Percentiles rank a stretch among this genome's conserved stretches.
phyloP scores from a whole-genome alignment of 2,329 filamentous ascomycete species.

The Fusarium mangiferae region DNA sequence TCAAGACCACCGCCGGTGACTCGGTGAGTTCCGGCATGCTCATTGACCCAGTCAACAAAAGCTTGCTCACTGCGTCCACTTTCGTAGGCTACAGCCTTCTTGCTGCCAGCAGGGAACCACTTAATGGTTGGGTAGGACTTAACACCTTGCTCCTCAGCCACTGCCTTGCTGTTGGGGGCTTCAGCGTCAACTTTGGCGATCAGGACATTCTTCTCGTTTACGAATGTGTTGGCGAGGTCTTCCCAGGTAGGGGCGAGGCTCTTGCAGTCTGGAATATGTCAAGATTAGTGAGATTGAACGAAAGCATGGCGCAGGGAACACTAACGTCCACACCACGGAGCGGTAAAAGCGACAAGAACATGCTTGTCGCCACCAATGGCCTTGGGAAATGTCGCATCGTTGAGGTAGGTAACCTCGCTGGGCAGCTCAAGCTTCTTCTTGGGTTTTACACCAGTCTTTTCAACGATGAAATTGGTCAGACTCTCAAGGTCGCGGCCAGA shows the following conservation, averaged over 20 bases:
- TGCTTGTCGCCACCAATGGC: conserved; percentile 86
- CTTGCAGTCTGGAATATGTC: conserved; percentile 83
- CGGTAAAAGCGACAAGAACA: conserved; percentile 95
- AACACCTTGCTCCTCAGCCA: conserved; percentile 80
- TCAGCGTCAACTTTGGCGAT: conserved; percentile 98
- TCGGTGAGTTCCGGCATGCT: conserved; percentile 88
- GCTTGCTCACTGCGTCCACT: conserved; percentile 81
- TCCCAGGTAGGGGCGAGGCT: conserved; percentile 91
- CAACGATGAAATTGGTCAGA: conserved; percentile 79
- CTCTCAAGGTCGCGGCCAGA: conserved; percentile 89
- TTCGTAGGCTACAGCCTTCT: conserved; percentile 75
- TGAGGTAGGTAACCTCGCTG: conserved; percentile 82
- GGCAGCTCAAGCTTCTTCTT: conserved; percentile 79
- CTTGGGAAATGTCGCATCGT: conserved; percentile 80
- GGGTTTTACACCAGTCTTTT: conserved; percentile 86
- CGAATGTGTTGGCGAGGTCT: conserved; percentile 82
- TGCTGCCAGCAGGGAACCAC: conserved; percentile 90
- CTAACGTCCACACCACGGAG: conserved; percentile 98
- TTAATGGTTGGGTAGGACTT: conserved; percentile 96
- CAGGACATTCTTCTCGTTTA: conserved; percentile 78
- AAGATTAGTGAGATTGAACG: conserved; percentile 11
- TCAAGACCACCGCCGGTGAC: conserved; percentile 83
- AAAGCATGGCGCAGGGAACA: conserved; percentile 44
- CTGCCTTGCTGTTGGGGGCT: conserved; percentile 82
- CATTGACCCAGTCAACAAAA: conserved; percentile 85